These are phyloP conservation scores for Plasmodium gaboni DNA, from an alignment of 169 alveolate species.

Conservation along the genomic window DNA sequence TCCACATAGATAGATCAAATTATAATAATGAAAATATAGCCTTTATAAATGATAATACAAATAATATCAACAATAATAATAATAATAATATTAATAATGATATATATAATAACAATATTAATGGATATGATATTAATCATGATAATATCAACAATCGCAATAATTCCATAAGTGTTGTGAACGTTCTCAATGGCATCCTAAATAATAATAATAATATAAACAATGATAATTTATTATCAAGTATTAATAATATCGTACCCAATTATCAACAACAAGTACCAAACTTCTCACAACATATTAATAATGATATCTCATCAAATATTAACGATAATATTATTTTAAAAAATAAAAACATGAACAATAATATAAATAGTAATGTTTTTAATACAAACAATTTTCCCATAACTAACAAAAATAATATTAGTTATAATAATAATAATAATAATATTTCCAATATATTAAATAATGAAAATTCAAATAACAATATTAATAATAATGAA, in stretches of 20 bases:
- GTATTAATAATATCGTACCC: slow-evolving; percentile 41
- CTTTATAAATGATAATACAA: background rate
- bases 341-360: slow-evolving; percentile 44
- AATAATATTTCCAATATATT: background rate
- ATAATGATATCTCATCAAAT: slow-evolving; percentile 1
- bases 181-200: slow-evolving; percentile 10
- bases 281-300: background rate
- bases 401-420: slow-evolving; percentile 6
- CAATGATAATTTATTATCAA: slow-evolving; percentile 38
- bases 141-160: slow-evolving; percentile 6
- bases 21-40: slow-evolving; percentile 7
- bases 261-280: slow-evolving; percentile 10
- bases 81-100: slow-evolving; percentile 16
- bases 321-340: slow-evolving; percentile 7
- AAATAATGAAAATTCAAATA: slow-evolving; percentile 28
- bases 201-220: slow-evolving; percentile 21
- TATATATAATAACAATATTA: background rate
- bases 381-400: slow-evolving; percentile 16
- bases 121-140: slow-evolving; percentile 10
- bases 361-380: slow-evolving; percentile 14
- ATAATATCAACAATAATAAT: background rate
- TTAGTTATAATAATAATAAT: slow-evolving; percentile 15
- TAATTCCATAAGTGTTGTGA: background rate
- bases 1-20: background rate
- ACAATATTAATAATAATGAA: background rate